A percentile compares a stretch with the other conserved stretches of the same genome.
Evolutionary conservation across 345 rosid genomes (phyloP).

Genomic region (Eucalyptus viminalis): DNA sequence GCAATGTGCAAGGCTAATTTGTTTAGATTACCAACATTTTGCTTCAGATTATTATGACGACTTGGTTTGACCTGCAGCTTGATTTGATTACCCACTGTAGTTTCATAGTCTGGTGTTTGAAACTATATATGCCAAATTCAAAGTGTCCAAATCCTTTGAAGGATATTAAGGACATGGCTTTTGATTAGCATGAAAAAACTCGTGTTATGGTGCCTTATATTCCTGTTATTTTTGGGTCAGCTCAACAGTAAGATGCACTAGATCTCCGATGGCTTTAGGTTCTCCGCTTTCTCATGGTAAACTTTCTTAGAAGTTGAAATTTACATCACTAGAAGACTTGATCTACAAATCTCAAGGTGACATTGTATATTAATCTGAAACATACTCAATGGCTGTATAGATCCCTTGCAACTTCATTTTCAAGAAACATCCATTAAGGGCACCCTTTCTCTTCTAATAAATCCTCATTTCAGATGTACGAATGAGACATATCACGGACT

Average conservation of each 20-base stretch:
- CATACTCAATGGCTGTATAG: background rate
- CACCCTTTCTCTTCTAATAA: background rate
- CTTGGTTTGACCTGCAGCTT: background rate
- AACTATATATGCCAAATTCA: background rate
- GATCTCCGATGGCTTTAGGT: background rate
- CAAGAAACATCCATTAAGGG: background rate
- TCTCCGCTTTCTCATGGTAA: background rate
- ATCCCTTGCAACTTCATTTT: background rate
- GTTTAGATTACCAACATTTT: background rate
- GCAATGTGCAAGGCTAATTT: background rate
- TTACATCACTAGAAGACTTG: background rate
- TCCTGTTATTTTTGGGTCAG: background rate
- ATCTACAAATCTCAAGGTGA: background rate
- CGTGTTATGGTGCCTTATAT: background rate
- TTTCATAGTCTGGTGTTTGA: background rate
- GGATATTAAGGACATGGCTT: background rate
- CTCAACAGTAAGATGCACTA: background rate
- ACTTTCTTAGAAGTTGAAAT: background rate
- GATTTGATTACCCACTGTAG: background rate
- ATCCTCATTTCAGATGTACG: background rate
- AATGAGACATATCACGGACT: background rate
- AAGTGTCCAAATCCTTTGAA: background rate
- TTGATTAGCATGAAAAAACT: background rate
- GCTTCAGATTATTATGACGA: background rate
- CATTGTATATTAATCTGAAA: background rate